A percentile compares a stretch with the other conserved stretches of the same genome.
These are phyloP conservation scores for Trametes gibbosa DNA, from an alignment of 768 basidiomycete genomes.

Conservation along the genomic window DNA sequence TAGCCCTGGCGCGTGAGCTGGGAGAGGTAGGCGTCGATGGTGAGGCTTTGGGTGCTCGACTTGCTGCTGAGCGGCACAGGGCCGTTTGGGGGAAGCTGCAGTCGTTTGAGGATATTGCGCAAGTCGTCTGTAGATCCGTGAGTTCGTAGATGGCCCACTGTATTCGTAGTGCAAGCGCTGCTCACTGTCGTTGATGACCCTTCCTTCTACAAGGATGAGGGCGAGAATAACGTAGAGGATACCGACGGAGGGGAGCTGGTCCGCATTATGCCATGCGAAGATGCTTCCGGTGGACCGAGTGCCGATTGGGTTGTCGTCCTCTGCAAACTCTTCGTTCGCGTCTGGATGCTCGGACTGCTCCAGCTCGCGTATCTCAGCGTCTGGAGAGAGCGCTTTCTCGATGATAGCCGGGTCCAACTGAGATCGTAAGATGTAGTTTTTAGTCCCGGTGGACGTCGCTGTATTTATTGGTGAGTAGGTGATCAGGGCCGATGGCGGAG, in stretches of 20 bases:
- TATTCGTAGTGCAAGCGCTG: background rate
- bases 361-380: slow-evolving; percentile 41
- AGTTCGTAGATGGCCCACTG: slow-evolving; percentile 2
- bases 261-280: slow-evolving; percentile 65
- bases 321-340: slow-evolving; percentile 46
- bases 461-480: background rate
- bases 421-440: slow-evolving; percentile 84
- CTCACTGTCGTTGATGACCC: slow-evolving; percentile 73
- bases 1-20: slow-evolving; percentile 69
- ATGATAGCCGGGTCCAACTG: slow-evolving; percentile 60
- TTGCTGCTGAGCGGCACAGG: slow-evolving; percentile 51
- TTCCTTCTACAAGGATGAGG: slow-evolving; percentile 78
- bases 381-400: slow-evolving; percentile 53
- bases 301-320: slow-evolving; percentile 44
- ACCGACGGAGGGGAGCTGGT: slow-evolving; percentile 70
- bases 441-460: slow-evolving; percentile 62
- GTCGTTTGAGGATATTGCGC: slow-evolving; percentile 61
- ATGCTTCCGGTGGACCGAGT: slow-evolving; percentile 61
- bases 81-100: slow-evolving; percentile 54
- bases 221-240: slow-evolving; percentile 80
- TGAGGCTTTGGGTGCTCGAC: slow-evolving; percentile 47
- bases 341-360: slow-evolving; percentile 49
- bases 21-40: slow-evolving; percentile 66
- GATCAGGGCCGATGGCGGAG: background rate
- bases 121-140: slow-evolving; percentile 58